Conservation (phyloP, 2,329 filamentous ascomycete species). For the Fusarium piperis region DNA sequence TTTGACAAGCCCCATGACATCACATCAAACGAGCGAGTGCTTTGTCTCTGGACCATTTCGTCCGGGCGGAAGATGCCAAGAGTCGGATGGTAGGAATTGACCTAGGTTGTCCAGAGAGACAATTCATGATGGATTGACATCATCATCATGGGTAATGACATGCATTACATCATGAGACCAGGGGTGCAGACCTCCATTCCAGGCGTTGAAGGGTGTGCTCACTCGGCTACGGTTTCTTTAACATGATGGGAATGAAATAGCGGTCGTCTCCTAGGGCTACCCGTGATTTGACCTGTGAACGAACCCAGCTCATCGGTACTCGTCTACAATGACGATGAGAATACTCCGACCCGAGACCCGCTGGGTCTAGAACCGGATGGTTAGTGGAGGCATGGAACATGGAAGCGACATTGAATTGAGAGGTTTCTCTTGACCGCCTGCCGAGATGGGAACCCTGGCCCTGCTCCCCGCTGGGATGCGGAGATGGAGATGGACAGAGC, state of each 20-base stretch:
- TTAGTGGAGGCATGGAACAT: neutral
- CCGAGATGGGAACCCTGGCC: neutral
- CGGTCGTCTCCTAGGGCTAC: constrained; percentile 6
- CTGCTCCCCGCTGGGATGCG: neutral
- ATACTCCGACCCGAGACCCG: neutral
- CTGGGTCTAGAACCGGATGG: constrained; percentile 2
- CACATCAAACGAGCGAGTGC: neutral
- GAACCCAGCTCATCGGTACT: neutral
- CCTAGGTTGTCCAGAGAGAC: neutral
- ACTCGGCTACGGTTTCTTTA: neutral
- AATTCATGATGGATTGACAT: constrained; percentile 24
- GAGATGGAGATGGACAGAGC: neutral
- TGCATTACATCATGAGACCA: constrained; percentile 32
- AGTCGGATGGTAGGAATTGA: neutral
- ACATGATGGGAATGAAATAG: neutral
- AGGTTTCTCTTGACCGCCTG: neutral
- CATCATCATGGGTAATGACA: constrained; percentile 22
- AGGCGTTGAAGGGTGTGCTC: neutral
- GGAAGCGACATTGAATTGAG: neutral
- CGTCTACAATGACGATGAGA: constrained; percentile 9
- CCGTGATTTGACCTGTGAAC: constrained; percentile 3
- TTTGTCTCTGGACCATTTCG: neutral
- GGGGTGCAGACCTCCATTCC: neutral
- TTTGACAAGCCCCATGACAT: neutral
- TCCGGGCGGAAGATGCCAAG: neutral